A percentile compares a stretch with the other conserved stretches of the same genome.
Conservation (phyloP, 208 protist species). For the Naegleria fowleri region DNA sequence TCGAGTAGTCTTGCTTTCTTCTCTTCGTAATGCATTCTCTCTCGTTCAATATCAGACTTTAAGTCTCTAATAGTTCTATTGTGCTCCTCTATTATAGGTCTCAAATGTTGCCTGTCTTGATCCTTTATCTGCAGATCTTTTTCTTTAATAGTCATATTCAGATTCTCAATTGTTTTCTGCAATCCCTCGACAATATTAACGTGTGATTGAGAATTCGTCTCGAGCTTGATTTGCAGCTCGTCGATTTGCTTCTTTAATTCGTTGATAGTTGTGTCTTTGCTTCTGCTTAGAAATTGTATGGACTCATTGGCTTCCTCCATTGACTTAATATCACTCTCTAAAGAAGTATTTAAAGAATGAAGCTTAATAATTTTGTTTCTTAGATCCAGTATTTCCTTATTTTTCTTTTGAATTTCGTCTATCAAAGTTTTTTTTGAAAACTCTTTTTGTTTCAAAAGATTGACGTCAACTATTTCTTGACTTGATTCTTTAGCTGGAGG, state of each 20-base stretch:
- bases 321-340: not conserved
- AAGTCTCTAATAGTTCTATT: not conserved
- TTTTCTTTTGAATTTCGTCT: not conserved
- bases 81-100: not conserved
- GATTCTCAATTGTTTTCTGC: not conserved
- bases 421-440: not conserved
- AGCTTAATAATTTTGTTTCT: not conserved
- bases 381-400: not conserved
- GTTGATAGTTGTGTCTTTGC: not conserved
- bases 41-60: not conserved
- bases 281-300: not conserved
- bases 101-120: not conserved
- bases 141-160: not conserved
- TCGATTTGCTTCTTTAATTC: not conserved
- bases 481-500: not conserved
- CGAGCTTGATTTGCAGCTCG: not conserved
- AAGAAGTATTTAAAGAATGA: not conserved
- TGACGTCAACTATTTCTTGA: not conserved
- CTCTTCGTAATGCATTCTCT: not conserved
- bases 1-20: not conserved
- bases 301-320: not conserved
- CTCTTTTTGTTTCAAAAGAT: not conserved
- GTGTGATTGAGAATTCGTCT: not conserved
- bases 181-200: not conserved
- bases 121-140: not conserved